Conservation (phyloP, 768 basidiomycete species). For the Clathrus columnatus region DNA sequence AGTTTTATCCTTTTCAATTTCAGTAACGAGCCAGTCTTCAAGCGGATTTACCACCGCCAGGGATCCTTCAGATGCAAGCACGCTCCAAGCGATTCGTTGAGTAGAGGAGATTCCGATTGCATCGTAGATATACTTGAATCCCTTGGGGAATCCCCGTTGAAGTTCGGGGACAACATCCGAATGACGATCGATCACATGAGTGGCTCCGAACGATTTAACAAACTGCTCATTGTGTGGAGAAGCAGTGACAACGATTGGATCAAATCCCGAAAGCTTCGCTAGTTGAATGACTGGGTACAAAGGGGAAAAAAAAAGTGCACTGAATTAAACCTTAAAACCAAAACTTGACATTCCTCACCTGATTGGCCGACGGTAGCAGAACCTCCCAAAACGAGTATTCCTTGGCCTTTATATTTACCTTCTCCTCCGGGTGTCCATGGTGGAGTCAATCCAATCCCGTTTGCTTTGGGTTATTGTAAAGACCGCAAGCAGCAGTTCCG, state of each 20-base stretch:
- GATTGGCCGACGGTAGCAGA: conserved; percentile 22
- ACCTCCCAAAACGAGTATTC: conserved; percentile 21
- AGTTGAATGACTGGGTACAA: conserved; percentile 29
- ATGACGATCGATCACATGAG: conserved; percentile 29
- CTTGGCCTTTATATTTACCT: conserved; percentile 13
- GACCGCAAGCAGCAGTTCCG: conserved; percentile 39
- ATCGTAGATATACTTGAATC: conserved; percentile 22
- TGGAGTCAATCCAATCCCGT: background rate
- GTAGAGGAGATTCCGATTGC: conserved; percentile 29
- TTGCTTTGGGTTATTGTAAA: conserved; percentile 35
- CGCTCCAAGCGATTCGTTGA: conserved; percentile 27
- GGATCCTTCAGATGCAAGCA: conserved; percentile 30
- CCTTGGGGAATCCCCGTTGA: conserved; percentile 13
- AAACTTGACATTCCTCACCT: conserved; percentile 17
- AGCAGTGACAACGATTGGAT: conserved; percentile 33
- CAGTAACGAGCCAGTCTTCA: conserved; percentile 23
- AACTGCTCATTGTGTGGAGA: conserved; percentile 22
- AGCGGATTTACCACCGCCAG: conserved; percentile 27
- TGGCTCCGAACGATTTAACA: conserved; percentile 32
- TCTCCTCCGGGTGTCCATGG: background rate
- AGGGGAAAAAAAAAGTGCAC: background rate
- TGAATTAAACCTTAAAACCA: background rate
- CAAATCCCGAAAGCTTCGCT: conserved; percentile 31
- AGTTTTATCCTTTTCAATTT: conserved; percentile 7
- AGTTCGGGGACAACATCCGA: conserved; percentile 3